phyloP scores from a whole-genome alignment of 1,139 yeast species.

The Diutina mesorugosa region DNA sequence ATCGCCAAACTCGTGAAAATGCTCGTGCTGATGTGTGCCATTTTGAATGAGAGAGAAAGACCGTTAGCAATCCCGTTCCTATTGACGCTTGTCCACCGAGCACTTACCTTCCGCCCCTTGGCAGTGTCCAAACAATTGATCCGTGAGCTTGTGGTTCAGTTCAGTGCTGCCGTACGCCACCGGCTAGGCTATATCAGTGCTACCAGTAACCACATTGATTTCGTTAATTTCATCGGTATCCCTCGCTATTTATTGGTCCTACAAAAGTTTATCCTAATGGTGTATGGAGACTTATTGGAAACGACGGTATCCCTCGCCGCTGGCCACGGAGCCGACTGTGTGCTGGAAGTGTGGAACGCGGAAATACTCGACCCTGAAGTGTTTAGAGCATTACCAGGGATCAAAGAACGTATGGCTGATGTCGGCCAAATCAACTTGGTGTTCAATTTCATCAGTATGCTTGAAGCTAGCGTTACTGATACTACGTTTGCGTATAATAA shows the following conservation, averaged over 20 bases:
- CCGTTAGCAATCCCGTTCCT: slow-evolving; percentile 36
- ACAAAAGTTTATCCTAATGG: slow-evolving; percentile 30
- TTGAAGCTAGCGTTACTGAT: slow-evolving; percentile 24
- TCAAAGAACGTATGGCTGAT: slow-evolving; percentile 24
- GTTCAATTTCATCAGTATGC: slow-evolving; percentile 21
- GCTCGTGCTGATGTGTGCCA: slow-evolving; percentile 12
- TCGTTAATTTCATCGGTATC: neutral
- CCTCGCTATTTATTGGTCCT: slow-evolving; percentile 15
- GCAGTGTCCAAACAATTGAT: slow-evolving; percentile 31
- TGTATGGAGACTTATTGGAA: slow-evolving; percentile 46
- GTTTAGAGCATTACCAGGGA: slow-evolving; percentile 21
- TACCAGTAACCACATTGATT: neutral
- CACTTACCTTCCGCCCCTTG: slow-evolving; percentile 42
- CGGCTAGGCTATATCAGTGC: neutral
- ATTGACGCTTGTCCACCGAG: slow-evolving; percentile 37
- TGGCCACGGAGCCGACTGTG: slow-evolving; percentile 11
- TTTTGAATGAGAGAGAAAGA: neutral
- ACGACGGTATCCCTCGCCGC: slow-evolving; percentile 16
- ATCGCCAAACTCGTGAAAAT: slow-evolving; percentile 23
- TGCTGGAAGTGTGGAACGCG: slow-evolving; percentile 14
- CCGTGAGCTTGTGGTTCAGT: slow-evolving; percentile 12
- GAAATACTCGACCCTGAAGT: slow-evolving; percentile 12
- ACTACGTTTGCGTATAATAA: slow-evolving; percentile 14
- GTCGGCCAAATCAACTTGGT: slow-evolving; percentile 27
- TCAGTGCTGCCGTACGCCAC: slow-evolving; percentile 8